A percentile compares a stretch with the other conserved stretches of the same genome.
Evolutionary conservation across 2,329 filamentous ascomycete species (phyloP).

Genomic region (Celoporthe dispersa): DNA sequence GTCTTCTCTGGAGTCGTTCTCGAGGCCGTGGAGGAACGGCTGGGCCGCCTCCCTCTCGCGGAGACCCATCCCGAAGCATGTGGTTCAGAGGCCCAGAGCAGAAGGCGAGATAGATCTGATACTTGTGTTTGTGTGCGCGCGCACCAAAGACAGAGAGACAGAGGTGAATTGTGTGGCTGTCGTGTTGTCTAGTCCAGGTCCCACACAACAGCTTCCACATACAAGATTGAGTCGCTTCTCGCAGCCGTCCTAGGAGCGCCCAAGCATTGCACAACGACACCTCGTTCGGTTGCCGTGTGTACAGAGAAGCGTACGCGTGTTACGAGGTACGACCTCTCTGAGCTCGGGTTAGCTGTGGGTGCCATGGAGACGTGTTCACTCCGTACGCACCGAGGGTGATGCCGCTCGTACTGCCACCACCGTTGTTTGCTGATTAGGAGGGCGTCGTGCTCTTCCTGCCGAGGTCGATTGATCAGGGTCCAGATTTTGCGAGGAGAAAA

Average conservation of each 20-base stretch:
- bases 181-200: not conserved
- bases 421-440: not conserved
- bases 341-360: not conserved
- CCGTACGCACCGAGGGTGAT: not conserved
- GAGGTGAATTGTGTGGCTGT: not conserved
- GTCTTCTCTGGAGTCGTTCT: slow-evolving; percentile 1
- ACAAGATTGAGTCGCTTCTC: not conserved
- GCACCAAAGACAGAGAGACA: not conserved
- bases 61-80: not conserved
- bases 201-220: not conserved
- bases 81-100: not conserved
- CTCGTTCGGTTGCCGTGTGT: not conserved
- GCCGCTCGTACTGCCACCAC: not conserved
- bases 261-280: not conserved
- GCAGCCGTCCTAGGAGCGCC: not conserved
- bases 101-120: no score
- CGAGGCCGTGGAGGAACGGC: slow-evolving; percentile 15
- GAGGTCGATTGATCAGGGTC: not conserved
- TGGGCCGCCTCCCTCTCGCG: not conserved
- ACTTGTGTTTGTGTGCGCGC: not conserved
- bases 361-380: not conserved
- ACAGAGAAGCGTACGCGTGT: not conserved
- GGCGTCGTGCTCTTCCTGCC: not conserved
- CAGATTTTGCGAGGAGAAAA: not conserved
- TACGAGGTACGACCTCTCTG: not conserved